Conservation (phyloP, 1,139 yeast species). For the Diutina rugosa region DNA sequence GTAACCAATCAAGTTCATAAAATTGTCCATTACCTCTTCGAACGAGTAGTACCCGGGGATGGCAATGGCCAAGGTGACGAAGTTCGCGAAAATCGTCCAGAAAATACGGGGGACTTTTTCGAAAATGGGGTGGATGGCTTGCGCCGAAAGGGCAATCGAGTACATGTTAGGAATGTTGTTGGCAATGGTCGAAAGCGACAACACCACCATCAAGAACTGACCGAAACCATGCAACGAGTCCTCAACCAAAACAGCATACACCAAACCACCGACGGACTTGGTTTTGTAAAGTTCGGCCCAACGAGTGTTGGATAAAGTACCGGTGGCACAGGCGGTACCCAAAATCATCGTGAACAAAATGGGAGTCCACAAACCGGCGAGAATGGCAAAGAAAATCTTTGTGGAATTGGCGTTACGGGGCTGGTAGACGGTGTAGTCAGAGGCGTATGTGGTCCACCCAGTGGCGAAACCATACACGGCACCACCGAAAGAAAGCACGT, state of each 20-base stretch:
- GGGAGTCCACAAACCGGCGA: slow-evolving; percentile 54
- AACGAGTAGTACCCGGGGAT: slow-evolving; percentile 79
- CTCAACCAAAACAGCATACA: slow-evolving; percentile 62
- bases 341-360: slow-evolving; percentile 60
- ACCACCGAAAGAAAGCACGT: slow-evolving; percentile 75
- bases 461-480: slow-evolving; percentile 82
- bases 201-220: slow-evolving; percentile 72
- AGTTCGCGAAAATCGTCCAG: slow-evolving; percentile 73
- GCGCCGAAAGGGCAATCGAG: slow-evolving; percentile 76
- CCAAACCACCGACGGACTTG: slow-evolving; percentile 68
- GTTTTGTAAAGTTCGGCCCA: slow-evolving; percentile 42
- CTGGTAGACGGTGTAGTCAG: slow-evolving; percentile 88
- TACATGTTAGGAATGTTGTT: slow-evolving; percentile 91
- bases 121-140: slow-evolving; percentile 66
- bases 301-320: slow-evolving; percentile 26
- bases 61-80: slow-evolving; percentile 68
- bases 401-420: slow-evolving; percentile 41
- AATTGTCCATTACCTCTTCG: slow-evolving; percentile 60
- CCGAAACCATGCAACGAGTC: slow-evolving; percentile 83
- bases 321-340: slow-evolving; percentile 83
- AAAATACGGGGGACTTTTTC: slow-evolving; percentile 63
- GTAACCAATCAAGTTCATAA: slow-evolving; percentile 85
- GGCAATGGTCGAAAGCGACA: slow-evolving; percentile 76
- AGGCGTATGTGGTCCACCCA: slow-evolving; percentile 91
- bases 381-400: slow-evolving; percentile 52